phyloP scores from a whole-genome alignment of 2,329 filamentous ascomycete species.

The Pseudogymnoascus pannorum region DNA sequence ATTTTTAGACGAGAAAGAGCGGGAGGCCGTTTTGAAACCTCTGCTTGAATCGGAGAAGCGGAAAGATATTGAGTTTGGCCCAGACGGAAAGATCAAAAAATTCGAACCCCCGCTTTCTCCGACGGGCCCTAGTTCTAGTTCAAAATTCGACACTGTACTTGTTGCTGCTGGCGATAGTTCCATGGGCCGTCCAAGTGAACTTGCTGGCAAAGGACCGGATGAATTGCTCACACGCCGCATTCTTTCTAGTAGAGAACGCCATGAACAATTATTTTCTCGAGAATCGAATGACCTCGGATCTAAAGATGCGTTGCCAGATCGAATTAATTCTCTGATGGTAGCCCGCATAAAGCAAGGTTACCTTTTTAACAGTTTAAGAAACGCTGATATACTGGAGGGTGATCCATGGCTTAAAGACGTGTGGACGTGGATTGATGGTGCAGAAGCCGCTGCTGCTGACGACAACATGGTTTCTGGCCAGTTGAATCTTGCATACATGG shows the following conservation, averaged over 20 bases:
- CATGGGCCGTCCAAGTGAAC: neutral
- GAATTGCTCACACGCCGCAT: neutral
- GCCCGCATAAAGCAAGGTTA: slow-evolving; percentile 55
- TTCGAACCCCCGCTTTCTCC: neutral
- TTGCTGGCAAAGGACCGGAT: neutral
- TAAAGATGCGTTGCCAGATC: slow-evolving; percentile 42
- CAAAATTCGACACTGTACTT: slow-evolving; percentile 2
- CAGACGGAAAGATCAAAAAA: neutral
- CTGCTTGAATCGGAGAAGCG: neutral
- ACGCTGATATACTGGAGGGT: slow-evolving; percentile 60
- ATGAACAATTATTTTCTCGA: slow-evolving; percentile 47
- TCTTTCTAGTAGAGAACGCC: slow-evolving; percentile 46
- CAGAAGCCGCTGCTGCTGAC: slow-evolving; percentile 55
- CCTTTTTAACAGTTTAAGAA: slow-evolving; percentile 56
- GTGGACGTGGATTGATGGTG: slow-evolving; percentile 69
- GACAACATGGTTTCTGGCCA: slow-evolving; percentile 63
- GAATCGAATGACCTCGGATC: slow-evolving; percentile 40
- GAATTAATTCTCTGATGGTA: slow-evolving; percentile 46
- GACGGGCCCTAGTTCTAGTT: neutral
- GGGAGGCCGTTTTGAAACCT: slow-evolving; percentile 1
- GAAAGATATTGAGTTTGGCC: neutral
- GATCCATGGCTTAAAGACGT: slow-evolving; percentile 69
- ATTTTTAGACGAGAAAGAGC: neutral
- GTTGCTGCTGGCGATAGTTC: neutral
- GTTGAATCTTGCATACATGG: slow-evolving; percentile 69